Base-by-base conservation (phyloP, 2,329 filamentous ascomycete species). In the Meredithiella fracta region DNA sequence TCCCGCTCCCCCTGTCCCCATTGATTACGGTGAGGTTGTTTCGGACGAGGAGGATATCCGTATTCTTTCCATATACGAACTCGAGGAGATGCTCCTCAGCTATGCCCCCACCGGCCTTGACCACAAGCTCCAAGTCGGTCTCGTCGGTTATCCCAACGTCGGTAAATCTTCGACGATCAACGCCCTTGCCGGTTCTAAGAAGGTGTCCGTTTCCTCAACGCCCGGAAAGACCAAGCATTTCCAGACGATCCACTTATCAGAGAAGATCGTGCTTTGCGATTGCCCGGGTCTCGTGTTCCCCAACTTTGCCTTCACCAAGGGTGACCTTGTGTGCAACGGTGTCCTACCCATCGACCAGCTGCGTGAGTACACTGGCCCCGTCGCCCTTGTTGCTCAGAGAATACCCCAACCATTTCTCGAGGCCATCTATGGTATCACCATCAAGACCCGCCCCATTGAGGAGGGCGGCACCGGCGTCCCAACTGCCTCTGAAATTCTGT, bases 131-230 rank as follows among this genome's bases (percentile, higher is more conserved):
- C 82, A 88, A 61, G 92, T 98, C 62, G 92, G 92, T 63, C 75
- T 98, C 20, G 92, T 98, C 38, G 92, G 92, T 58, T 98, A 98
- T 70, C 92, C 92, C 65, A 98, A 98, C 72, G 92, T 98, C 60
- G 92, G 92, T 71, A 98, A 98, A 72, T 98, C 94, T 1, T 96
- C 90, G 51, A 98, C 92, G 15, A 98, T 98, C 76, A 98, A 98
- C 72, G 91, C 92, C 44, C 78, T 98, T n/a, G 90, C 97, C 58
- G 94, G 94, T 53, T 83, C 92, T 56, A 98, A 97, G 73, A 98
- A 97, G 72, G 92, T 98, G 4, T 97, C 91, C 0, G 94, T 98
- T 40, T 98, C 92, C 15, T 85, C 91, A 14, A 98, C 92, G 1
- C 92, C 92, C 3, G 92, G 92, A 67, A 98, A 98, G 73, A 98